Conservation (phyloP, 2,329 filamentous ascomycete species). For the Diplodia seriata region DNA sequence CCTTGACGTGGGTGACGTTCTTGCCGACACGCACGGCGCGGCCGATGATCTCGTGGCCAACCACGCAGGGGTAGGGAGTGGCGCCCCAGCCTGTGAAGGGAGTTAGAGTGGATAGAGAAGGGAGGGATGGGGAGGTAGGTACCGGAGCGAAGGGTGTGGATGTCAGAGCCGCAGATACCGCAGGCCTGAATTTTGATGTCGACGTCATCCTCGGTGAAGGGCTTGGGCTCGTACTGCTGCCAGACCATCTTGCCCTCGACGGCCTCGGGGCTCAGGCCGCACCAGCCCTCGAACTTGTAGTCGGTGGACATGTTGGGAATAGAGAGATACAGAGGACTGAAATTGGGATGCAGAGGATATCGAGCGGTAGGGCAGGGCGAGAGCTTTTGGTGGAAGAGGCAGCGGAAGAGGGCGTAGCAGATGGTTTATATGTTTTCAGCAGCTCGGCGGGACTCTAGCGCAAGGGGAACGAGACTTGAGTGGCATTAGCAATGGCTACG, state of each 20-base stretch:
- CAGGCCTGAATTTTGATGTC: slow-evolving; percentile 52
- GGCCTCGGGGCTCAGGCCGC: slow-evolving; percentile 58
- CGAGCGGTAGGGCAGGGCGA: not conserved
- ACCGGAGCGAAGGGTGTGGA: slow-evolving; percentile 33
- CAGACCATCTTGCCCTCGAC: slow-evolving; percentile 63
- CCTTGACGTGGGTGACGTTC: slow-evolving; percentile 54
- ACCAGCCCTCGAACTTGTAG: slow-evolving; percentile 65
- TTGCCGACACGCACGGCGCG: slow-evolving; percentile 47
- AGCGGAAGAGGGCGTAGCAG: not conserved
- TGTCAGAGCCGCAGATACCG: slow-evolving; percentile 42
- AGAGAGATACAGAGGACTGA: not conserved
- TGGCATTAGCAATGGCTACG: slow-evolving; percentile 3
- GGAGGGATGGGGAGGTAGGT: not conserved
- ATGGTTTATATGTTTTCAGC: slow-evolving; percentile 12
- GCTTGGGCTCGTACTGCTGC: slow-evolving; percentile 56
- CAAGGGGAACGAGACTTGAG: not conserved
- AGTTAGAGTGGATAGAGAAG: slow-evolving; percentile 40
- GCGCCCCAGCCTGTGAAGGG: slow-evolving; percentile 52
- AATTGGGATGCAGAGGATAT: too few species aligned
- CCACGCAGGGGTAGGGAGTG: slow-evolving; percentile 53
- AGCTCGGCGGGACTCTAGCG: not conserved
- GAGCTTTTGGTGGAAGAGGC: not conserved
- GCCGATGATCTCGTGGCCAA: slow-evolving; percentile 54
- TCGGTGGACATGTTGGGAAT: slow-evolving; percentile 39
- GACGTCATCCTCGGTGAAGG: slow-evolving; percentile 50